Base-by-base conservation (phyloP, 805 yeast genomes). In the Spathaspora sp. region DNA sequence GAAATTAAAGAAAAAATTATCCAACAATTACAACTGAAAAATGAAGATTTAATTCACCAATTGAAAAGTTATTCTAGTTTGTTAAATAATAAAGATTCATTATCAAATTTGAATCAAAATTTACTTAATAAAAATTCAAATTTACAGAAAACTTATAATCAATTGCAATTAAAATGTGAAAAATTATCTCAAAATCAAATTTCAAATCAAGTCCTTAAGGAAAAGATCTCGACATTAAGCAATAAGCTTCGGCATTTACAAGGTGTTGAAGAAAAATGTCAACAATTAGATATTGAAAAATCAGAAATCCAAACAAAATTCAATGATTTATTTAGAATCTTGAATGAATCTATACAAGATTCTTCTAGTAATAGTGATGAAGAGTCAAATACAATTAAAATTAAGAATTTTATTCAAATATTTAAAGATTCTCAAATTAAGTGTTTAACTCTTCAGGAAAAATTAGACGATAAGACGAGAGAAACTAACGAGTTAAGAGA, bases 141-240 rank as follows among this genome's bases (percentile, higher is more conserved):
- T 39, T 55, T 74, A 20, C 74, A 68, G 46, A 89, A 85, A 54
- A 70, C 73, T 5, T 77, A 79, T 54, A 79, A 81, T 53, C 68
- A 82, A 48, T 68, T 75, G 7, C 82, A 85, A 60, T 68, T 81
- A 19, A 78, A 75, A 53, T 77, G 81, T 40, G 73, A 86, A 51
- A 76, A 76, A 54, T 68, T 72, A 9, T 67, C 82, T 20, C 79
- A 79, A 54, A 66, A 78, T 53, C 73, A 74, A 52, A 70, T 80
- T 53, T 75, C 79, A 23, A 63, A 67, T 5, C 86, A 81, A 57
- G 60, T 85, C 9, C 65, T 85, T 32, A 80, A 77, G 56, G 85
- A 81, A 55, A 86, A 85, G 54, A 83, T 80, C 50, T 55, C 61
- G 0, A 58, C 76, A 0, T 62, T 85, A 32, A 60, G 65, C 19